These are phyloP conservation scores for Scenedesmus sp. DNA, from an alignment of 163 green algal genomes.

Conservation along the genomic window DNA sequence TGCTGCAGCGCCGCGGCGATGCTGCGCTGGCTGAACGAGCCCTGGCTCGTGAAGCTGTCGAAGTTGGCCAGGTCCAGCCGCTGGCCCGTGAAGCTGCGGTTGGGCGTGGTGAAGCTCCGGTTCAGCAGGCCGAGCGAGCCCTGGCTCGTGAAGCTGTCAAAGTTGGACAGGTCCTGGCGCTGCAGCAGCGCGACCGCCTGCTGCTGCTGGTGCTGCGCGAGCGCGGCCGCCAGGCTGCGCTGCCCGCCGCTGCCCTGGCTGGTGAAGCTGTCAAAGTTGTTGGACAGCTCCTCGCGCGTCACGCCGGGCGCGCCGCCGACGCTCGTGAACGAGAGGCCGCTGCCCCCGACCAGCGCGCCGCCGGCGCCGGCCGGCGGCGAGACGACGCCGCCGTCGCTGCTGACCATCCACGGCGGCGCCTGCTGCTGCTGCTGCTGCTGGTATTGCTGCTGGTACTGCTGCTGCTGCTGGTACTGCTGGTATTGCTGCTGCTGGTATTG, in stretches of 20 bases:
- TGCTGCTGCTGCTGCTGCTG: no score
- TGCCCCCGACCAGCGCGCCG: no score
- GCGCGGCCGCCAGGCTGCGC: background rate
- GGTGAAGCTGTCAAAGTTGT: conserved; percentile 12
- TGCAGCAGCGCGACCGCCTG: background rate
- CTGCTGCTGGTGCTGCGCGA: conserved; percentile 25
- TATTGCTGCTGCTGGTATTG: no score
- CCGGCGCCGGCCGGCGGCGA: no score
- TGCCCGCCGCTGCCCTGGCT: conserved; percentile 20
- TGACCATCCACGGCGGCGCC: no score
- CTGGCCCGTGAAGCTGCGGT: background rate
- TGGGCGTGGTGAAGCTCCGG: conserved; percentile 1
- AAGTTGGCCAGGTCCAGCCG: conserved; percentile 11
- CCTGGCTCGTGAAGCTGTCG: conserved; percentile 5
- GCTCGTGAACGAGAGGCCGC: no score
- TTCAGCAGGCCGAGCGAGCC: no score
- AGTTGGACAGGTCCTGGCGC: conserved; percentile 10
- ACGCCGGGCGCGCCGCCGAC: no score
- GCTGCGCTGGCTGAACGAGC: background rate
- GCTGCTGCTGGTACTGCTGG: no score
- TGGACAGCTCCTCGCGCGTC: conserved; percentile 3
- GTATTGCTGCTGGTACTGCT: no score
- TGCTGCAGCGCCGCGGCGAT: conserved; percentile 1
- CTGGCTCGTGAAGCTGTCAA: conserved; percentile 31
- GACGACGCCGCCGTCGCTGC: no score